Evolutionary conservation across 2,329 filamentous ascomycete genomes (phyloP), one percentile per base, ranked within the genome.

Genomic region (Phialocephala sp.): DNA sequence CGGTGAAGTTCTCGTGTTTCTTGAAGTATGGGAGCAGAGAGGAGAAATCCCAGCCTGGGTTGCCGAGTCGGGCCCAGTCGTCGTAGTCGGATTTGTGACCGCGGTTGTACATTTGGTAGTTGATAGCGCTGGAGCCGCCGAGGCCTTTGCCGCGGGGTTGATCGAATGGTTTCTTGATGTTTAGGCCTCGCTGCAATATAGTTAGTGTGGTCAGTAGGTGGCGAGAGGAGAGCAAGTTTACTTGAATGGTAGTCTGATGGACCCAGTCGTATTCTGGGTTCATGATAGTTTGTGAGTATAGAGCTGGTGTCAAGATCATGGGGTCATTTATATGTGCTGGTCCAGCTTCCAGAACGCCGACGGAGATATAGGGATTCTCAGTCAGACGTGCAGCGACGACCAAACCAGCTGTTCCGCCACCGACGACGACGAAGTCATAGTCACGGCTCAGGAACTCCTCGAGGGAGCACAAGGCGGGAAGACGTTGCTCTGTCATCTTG

Each of bases 391-490:
- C 72, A 11, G 80, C 81, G 12, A 81, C 72, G 2, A 78, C 76
- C 5, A 81, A 74, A n/a, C 81, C 80, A 5, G 80, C 76, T 0
- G 79, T 81, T 5, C 81, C 80, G 2, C 80, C 80, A 14, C 81
- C 80, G 8, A 80, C 76, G 32, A 82, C 67, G 41, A 82, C 66
- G 59, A 79, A 82, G 69, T 82, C 79, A 69, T 77, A 81, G 6
- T 56, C 54, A 36, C 15, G 50, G 11, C 52, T 36, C 20, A 62
- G 20, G 20, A 62, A 62, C 6, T 62, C 60, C 1, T 62, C 50
- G 18, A 62, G n/a, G 27, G 37, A 56, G 39, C 12, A 56, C 18
- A 62, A 36, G 6, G 35, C 47, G 6, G 60, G 50, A 6, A 56
- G 37, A 20, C 22, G 18, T n/a, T 43, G 36, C 9, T 57, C 50